Evolutionary conservation across 495 filamentous ascomycete species (phyloP).

Genomic region (Xylaria venustula): DNA sequence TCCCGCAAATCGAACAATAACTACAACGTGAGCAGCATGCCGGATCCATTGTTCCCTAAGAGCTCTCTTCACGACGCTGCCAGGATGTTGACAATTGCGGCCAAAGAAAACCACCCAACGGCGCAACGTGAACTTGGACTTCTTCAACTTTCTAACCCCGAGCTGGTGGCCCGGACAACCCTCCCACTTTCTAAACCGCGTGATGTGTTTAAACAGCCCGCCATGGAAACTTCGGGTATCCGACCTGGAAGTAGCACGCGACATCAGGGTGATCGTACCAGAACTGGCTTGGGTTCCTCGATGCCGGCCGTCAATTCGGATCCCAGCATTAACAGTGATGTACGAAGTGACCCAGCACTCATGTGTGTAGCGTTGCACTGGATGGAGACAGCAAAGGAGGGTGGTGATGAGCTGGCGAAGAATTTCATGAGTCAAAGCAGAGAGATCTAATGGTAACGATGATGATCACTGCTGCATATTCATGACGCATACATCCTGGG

Average conservation of each 20-base stretch:
- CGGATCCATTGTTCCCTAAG: conserved; percentile 33
- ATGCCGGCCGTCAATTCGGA: conserved; percentile 29
- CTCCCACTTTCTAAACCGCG: conserved; percentile 80
- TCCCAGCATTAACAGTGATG: conserved; percentile 45
- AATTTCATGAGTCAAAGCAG: conserved; percentile 74
- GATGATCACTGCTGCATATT: background rate
- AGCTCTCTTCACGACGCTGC: conserved; percentile 83
- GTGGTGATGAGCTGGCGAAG: conserved; percentile 83
- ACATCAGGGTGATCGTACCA: conserved; percentile 23
- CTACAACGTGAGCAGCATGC: conserved; percentile 17
- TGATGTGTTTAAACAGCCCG: conserved; percentile 88
- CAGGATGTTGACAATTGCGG: conserved; percentile 89
- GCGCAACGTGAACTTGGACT: conserved; percentile 95
- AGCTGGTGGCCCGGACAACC: conserved; percentile 79
- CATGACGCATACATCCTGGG: background rate
- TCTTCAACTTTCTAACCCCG: conserved; percentile 90
- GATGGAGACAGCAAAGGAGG: conserved; percentile 89
- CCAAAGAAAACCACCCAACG: conserved; percentile 86
- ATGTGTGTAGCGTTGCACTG: conserved; percentile 98
- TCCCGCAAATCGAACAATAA: conserved; percentile 47
- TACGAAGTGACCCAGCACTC: conserved; percentile 76
- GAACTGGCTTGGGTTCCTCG: conserved; percentile 23
- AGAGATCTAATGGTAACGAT: conserved; percentile 21
- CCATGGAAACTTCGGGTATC: conserved; percentile 69
- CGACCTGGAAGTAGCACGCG: conserved; percentile 32